A percentile compares a stretch with the other conserved stretches of the same genome.
Evolutionary conservation across 1,139 yeast genomes (phyloP).

Genomic region (Zygotorulaspora mrakii): DNA sequence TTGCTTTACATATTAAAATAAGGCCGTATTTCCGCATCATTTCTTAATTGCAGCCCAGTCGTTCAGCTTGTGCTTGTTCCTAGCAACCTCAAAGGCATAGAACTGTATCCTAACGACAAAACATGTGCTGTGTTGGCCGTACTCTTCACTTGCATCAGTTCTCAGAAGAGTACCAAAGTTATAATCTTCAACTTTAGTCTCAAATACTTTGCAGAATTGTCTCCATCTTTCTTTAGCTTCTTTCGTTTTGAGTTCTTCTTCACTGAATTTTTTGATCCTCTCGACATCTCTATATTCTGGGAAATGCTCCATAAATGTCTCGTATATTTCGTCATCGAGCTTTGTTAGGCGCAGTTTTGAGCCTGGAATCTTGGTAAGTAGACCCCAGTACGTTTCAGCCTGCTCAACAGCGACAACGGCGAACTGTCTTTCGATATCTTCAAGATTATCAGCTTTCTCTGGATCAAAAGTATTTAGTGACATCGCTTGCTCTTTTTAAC

Average conservation of each 20-base stretch:
- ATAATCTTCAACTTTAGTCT: slow-evolving; percentile 73
- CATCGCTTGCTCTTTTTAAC: no score
- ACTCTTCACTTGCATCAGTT: slow-evolving; percentile 63
- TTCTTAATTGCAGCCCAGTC: slow-evolving; percentile 64
- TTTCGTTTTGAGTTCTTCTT: slow-evolving; percentile 76
- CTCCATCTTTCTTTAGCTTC: slow-evolving; percentile 91
- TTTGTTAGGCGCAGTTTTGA: slow-evolving; percentile 72
- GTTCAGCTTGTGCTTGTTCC: slow-evolving; percentile 86
- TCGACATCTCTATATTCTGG: slow-evolving; percentile 73
- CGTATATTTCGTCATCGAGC: slow-evolving; percentile 78
- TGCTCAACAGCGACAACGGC: slow-evolving; percentile 97
- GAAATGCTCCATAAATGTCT: slow-evolving; percentile 63
- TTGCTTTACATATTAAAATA: neutral
- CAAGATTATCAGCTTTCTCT: slow-evolving; percentile 57
- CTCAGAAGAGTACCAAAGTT: slow-evolving; percentile 94
- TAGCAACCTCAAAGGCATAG: slow-evolving; percentile 88
- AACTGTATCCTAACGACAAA: slow-evolving; percentile 92
- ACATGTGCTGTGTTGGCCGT: slow-evolving; percentile 78
- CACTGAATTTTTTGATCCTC: slow-evolving; percentile 56
- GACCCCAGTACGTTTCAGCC: slow-evolving; percentile 89
- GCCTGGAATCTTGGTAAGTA: slow-evolving; percentile 72
- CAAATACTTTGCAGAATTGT: slow-evolving; percentile 76
- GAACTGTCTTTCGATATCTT: slow-evolving; percentile 86
- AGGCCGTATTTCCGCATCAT: slow-evolving; percentile 2
- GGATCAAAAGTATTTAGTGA: slow-evolving; percentile 50